Evolutionary conservation across 805 yeast genomes (phyloP).

Genomic region (Peterozyma toletana): DNA sequence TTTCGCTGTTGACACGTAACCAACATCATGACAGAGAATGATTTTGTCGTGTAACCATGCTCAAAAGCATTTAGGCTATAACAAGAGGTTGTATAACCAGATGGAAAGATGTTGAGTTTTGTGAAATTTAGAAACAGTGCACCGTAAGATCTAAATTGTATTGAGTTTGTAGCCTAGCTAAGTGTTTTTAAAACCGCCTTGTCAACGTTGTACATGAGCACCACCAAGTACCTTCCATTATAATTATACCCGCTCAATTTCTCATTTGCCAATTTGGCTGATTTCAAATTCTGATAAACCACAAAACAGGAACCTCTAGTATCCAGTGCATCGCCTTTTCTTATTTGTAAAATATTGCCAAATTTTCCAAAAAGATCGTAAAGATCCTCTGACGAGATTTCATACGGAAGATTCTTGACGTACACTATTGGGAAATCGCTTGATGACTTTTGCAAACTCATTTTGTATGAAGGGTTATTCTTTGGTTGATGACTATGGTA

Average conservation of each 20-base stretch:
- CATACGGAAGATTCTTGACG: slow-evolving; percentile 54
- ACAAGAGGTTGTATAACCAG: too few relatives aligned
- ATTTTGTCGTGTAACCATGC: too few relatives aligned
- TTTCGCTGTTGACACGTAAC: too few relatives aligned
- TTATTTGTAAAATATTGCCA: slow-evolving; percentile 50
- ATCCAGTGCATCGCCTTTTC: slow-evolving; percentile 31
- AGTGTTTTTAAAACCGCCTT: slow-evolving; percentile 11
- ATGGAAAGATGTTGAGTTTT: too few relatives aligned
- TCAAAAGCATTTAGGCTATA: too few relatives aligned
- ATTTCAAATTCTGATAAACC: slow-evolving; percentile 38
- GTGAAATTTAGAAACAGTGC: too few relatives aligned
- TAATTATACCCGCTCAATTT: slow-evolving; percentile 55
- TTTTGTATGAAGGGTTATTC: not conserved
- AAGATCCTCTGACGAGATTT: slow-evolving; percentile 35
- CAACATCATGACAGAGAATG: too few relatives aligned
- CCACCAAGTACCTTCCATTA: slow-evolving; percentile 51
- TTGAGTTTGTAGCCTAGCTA: too few relatives aligned
- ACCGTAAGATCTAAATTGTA: too few relatives aligned
- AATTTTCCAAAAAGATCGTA: slow-evolving; percentile 46
- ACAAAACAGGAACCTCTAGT: slow-evolving; percentile 49
- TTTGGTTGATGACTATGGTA: not conserved
- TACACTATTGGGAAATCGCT: slow-evolving; percentile 28
- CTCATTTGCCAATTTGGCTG: slow-evolving; percentile 44
- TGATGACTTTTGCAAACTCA: not conserved
- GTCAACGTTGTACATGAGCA: slow-evolving; percentile 39